Evolutionary conservation across 148 eudicot species (phyloP), one percentile per base, ranked within the genome.

Genomic region (Rhododendron ferrugineum): DNA sequence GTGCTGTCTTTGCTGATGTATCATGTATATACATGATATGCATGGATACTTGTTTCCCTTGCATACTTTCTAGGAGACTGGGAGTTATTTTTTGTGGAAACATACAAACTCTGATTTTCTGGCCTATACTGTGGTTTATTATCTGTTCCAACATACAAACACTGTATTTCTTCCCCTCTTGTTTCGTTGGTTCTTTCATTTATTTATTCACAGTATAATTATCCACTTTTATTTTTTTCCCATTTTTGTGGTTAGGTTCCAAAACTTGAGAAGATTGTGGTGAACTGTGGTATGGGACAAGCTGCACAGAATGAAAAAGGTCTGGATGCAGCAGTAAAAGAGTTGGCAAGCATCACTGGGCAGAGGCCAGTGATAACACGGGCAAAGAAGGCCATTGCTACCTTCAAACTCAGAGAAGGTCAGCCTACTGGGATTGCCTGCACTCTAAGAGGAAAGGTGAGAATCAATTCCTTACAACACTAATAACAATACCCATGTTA

Each of bases 291-390:
- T 54, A 96, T 96, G 83, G 99, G 98, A 34, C 97, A 95, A 80
- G 99, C 99, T 84, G 95, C 96, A 23, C 99, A 97, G 87, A 97
- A 97, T 89, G 91, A 93, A 18, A 97, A 95, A 91, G 99, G 98
- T 85, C 87, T 97, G 90, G 99, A 97, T 23, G 91, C 95, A 84
- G 98, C 97, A 77, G 85, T 97, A 50, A 93, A 88, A 60, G 99
- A 97, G 56, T 87, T 97, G 92, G 98, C 98, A 28, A 89, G 87
- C 23, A 90, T 97, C 32, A 93, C 98, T 34, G 99, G 98, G 56
- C 98, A 97, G 90, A 95, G 93, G 89, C 99, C 99, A 22, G 89
- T 97, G 28, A 97, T 94, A 90, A 97, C 99, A 44, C 89, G 92
- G 80, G 98, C 99, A 28, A 94, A 93, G 88, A 97, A 91, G 64